Conservation (phyloP, 306 rosid genomes). For the Betula pendula region DNA sequence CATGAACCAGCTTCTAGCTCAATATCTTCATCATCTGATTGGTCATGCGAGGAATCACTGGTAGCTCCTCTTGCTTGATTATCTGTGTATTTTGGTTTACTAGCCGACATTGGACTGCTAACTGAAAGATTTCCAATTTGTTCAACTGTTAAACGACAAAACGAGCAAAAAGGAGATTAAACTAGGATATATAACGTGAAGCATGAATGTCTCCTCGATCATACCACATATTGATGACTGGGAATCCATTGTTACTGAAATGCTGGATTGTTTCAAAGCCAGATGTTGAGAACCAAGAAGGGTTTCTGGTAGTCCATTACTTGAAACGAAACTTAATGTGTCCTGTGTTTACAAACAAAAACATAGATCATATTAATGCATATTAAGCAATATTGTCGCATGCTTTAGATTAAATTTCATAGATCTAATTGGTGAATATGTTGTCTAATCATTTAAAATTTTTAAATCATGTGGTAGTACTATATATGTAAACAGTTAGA, state of each 20-base stretch:
- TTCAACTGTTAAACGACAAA: constrained; percentile 14
- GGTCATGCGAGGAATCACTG: constrained; percentile 77
- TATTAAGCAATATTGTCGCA: neutral
- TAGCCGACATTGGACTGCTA: constrained; percentile 74
- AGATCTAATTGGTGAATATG: no score
- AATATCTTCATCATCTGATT: constrained; percentile 68
- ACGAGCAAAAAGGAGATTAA: neutral
- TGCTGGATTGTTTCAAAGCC: constrained; percentile 54
- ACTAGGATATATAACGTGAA: constrained; percentile 1
- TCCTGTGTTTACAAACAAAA: constrained; percentile 52
- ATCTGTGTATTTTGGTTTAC: constrained; percentile 46
- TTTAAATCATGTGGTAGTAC: no score
- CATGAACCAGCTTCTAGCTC: constrained; percentile 58
- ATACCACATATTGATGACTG: constrained; percentile 73
- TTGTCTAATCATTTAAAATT: no score
- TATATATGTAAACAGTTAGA: no score
- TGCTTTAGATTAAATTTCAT: no score
- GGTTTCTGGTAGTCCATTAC: constrained; percentile 43
- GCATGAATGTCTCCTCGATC: neutral
- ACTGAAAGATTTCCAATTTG: constrained; percentile 49
- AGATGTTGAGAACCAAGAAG: constrained; percentile 41
- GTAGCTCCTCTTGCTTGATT: constrained; percentile 53
- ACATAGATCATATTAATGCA: constrained; percentile 5
- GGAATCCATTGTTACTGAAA: constrained; percentile 67
- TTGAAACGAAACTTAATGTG: constrained; percentile 40